Base-by-base conservation (phyloP, 805 yeast genomes). In the Spathaspora sp. region DNA sequence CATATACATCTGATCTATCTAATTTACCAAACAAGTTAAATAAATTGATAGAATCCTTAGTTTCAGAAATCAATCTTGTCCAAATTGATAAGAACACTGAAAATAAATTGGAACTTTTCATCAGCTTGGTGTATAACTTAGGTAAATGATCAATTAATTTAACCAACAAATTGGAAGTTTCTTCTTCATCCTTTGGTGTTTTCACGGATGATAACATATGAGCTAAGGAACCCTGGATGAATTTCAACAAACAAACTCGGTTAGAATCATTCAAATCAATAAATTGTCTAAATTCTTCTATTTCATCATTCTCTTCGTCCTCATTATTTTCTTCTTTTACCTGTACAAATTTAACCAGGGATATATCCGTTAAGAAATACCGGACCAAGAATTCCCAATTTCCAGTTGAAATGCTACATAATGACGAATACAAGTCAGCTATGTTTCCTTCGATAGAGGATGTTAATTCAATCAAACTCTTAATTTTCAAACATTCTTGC, bases 301-400 rank as follows among this genome's bases (percentile, higher is more conserved):
- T 47, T 42, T 55, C 56, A 16, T 44, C 49, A 26, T 48, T 49
- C 11, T 45, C 63, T 2, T 55, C 51, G 5, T 17, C n/a, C 31
- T 45, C 40, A 18, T 19, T 16, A 17, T 42, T 28, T 3, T 48
- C 12, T 1, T 49, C 51, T n/a, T 47, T 55, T 4, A 51, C 54
- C 16, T 50, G 55, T 6, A 44, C 47, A 49, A 62, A 66, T 5
- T 43, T 51, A 44, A 72, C 51, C 1, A 78, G 63, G 0, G 81
- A 72, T 2, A 72, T 45, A 57, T 82, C 89, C 44, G 72, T 68
- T 17, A 76, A 57, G 3, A 76, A 59, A 55, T 75, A 80, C 1
- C 70, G 64, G 1, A 77, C 54, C 11, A 81, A 58, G 17, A 67
- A 56, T 46, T 74, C 76, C 82, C 74, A 57, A 46, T 60, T 47